Conservation (phyloP, 805 yeast species). For the Yarrowia sp. region DNA sequence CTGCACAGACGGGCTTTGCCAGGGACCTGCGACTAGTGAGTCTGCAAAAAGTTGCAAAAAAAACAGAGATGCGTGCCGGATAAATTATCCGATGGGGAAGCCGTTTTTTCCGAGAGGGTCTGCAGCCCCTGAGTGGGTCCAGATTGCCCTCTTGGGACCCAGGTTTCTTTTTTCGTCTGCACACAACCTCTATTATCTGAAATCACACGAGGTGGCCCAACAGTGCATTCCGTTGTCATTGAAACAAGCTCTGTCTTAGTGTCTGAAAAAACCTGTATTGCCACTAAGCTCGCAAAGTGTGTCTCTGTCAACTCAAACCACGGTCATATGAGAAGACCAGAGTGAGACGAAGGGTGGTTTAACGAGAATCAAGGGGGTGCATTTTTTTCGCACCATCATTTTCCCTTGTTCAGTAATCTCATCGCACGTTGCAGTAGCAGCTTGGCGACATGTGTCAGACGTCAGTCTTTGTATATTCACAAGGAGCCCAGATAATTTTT, state of each 20-base stretch:
- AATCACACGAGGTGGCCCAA: neutral
- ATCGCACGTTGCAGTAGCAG: conserved; percentile 6
- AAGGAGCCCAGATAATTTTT: too few species aligned
- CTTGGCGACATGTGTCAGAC: neutral
- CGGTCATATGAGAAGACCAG: conserved; percentile 5
- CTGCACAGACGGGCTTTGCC: neutral
- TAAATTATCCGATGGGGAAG: neutral
- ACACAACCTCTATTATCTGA: neutral
- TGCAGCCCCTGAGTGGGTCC: conserved; percentile 6
- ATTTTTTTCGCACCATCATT: too few species aligned
- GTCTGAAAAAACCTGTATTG: neutral
- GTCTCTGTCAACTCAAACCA: neutral
- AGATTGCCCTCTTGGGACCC: neutral
- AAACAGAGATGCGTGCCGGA: neutral
- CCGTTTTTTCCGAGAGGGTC: neutral
- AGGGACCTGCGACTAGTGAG: neutral
- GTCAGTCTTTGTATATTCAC: conserved; percentile 4
- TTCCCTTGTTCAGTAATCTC: neutral
- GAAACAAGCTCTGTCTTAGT: conserved; percentile 10
- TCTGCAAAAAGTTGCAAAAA: too few species aligned
- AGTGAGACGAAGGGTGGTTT: neutral
- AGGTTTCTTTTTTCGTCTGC: neutral
- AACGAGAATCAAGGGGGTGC: too few species aligned
- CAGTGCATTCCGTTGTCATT: neutral
- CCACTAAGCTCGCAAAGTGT: conserved; percentile 7